A percentile compares a stretch with the other conserved stretches of the same genome.
Evolutionary conservation across 768 basidiomycete genomes (phyloP).

Genomic region (Polyporus arcularius): DNA sequence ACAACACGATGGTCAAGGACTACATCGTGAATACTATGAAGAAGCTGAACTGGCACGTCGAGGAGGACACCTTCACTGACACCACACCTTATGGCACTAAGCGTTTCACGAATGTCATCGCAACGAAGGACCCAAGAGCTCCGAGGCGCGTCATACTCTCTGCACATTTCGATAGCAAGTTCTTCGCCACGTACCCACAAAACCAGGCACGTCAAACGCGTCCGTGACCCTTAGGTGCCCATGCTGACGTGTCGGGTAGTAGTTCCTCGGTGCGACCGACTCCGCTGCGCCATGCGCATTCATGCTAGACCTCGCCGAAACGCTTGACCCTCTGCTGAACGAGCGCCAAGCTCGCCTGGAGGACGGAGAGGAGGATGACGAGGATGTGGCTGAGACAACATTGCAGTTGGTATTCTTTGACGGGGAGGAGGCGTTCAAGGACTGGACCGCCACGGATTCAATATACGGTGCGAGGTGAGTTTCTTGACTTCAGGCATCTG

Average conservation of each 20-base stretch:
- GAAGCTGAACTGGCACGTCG: conserved; percentile 82
- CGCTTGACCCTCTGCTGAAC: conserved; percentile 72
- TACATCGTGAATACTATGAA: conserved; percentile 77
- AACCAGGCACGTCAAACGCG: conserved; percentile 60
- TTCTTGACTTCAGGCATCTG: neutral
- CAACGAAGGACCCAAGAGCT: conserved; percentile 91
- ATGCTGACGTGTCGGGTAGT: conserved; percentile 16
- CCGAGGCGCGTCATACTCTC: conserved; percentile 80
- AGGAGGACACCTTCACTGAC: conserved; percentile 79
- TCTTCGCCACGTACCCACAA: conserved; percentile 65
- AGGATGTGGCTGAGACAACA: conserved; percentile 80
- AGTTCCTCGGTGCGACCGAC: conserved; percentile 98
- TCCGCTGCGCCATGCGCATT: conserved; percentile 95
- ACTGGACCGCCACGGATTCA: conserved; percentile 89
- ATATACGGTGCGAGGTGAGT: conserved; percentile 91
- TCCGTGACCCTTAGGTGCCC: neutral
- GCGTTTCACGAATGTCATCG: conserved; percentile 87
- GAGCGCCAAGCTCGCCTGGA: conserved; percentile 56
- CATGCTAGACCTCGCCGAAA: conserved; percentile 88
- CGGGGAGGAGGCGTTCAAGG: conserved; percentile 93
- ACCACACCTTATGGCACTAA: conserved; percentile 80
- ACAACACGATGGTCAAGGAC: conserved; percentile 79
- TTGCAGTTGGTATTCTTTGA: conserved; percentile 95
- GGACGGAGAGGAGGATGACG: conserved; percentile 64
- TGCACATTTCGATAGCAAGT: conserved; percentile 95